Evolutionary conservation across 768 basidiomycete species (phyloP).

Genomic region (Cystobasidiopsis lactophilus): DNA sequence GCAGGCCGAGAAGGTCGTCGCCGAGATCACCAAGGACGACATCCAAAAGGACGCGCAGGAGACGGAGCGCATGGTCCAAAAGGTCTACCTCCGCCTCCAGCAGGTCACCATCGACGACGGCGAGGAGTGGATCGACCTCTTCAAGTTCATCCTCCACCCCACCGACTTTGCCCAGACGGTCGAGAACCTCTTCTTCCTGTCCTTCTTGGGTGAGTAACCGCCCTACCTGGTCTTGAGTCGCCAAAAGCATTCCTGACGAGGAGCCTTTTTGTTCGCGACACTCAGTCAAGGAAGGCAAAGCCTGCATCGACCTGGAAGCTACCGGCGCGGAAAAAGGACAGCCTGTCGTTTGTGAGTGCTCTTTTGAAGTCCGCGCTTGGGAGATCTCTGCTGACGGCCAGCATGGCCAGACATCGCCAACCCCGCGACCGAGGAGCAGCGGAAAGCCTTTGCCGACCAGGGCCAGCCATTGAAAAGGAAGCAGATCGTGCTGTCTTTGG

Average conservation of each 20-base stretch:
- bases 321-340: constrained; percentile 26
- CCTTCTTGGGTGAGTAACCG: constrained; percentile 48
- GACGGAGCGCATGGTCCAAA: constrained; percentile 57
- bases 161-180: constrained; percentile 77
- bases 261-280: constrained; percentile 34
- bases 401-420: too few relatives aligned
- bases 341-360: constrained; percentile 15
- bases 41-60: constrained; percentile 66
- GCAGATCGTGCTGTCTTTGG: too few relatives aligned
- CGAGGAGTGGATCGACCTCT: constrained; percentile 45
- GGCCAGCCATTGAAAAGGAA: too few relatives aligned
- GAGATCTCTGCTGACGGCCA: too few relatives aligned
- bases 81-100: constrained; percentile 43
- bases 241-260: constrained; percentile 21
- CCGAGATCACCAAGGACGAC: constrained; percentile 46
- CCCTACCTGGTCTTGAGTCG: neutral
- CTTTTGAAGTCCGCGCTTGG: too few relatives aligned
- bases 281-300: constrained; percentile 27
- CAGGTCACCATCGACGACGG: constrained; percentile 18
- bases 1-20: neutral
- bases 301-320: constrained; percentile 34
- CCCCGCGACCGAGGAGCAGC: neutral
- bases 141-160: constrained; percentile 73
- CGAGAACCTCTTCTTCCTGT: constrained; percentile 87
- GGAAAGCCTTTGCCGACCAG: too few relatives aligned